Evolutionary conservation across 805 yeast species (phyloP).

Genomic region (Pachysolen tannophilus): DNA sequence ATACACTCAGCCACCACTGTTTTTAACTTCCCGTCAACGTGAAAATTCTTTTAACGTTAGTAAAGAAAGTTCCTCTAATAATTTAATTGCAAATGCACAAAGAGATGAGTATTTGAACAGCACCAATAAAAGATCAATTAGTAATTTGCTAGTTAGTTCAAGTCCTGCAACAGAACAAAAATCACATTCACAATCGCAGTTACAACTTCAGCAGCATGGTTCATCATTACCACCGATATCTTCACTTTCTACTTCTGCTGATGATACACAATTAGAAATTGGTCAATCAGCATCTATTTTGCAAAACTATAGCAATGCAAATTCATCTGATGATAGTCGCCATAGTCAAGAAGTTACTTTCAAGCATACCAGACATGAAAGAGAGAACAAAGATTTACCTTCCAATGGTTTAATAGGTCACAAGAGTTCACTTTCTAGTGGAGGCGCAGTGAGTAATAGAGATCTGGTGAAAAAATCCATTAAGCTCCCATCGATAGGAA

Average conservation of each 20-base stretch:
- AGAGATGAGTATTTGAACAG: not conserved
- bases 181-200: too few relatives aligned
- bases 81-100: not conserved
- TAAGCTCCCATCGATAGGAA: conserved; percentile 8
- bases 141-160: not conserved
- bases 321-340: not conserved
- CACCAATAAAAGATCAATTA: not conserved
- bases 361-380: not conserved
- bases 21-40: not conserved
- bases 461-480: conserved; percentile 5
- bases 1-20: too few relatives aligned
- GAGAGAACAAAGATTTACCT: not conserved
- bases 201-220: not conserved
- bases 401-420: not conserved
- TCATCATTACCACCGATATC: not conserved
- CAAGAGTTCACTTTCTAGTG: not conserved
- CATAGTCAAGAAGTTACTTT: not conserved
- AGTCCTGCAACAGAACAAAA: too few relatives aligned
- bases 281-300: not conserved
- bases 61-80: not conserved
- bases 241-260: not conserved
- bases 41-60: not conserved
- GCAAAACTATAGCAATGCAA: not conserved
- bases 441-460: not conserved
- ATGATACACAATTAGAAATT: not conserved